A percentile compares a stretch with the other conserved stretches of the same genome.
These are phyloP conservation scores for Arachis monticola DNA, from an alignment of 331 rosid species.

Conservation along the genomic window DNA sequence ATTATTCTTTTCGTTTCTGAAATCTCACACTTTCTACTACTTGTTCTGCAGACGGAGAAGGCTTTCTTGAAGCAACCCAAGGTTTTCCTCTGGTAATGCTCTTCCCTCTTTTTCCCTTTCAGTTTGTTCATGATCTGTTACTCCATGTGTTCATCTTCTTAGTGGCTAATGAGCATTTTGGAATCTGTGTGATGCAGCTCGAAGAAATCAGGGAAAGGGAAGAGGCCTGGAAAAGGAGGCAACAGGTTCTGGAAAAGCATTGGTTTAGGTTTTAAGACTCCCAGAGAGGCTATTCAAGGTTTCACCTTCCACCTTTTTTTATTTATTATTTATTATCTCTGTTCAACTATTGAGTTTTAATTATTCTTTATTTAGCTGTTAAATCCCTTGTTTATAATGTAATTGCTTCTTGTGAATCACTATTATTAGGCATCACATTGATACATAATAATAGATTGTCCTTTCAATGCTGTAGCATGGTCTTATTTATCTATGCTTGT, in stretches of 20 bases:
- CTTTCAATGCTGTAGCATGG: neutral
- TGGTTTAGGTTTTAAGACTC: constrained; percentile 33
- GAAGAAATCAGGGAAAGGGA: constrained; percentile 14
- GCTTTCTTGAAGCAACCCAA: constrained; percentile 37
- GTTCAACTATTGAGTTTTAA: neutral
- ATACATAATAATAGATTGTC: neutral
- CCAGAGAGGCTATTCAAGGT: constrained; percentile 31
- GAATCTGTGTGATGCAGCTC: neutral
- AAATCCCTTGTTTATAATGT: neutral
- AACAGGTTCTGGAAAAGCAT: constrained; percentile 21
- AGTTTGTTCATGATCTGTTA: neutral
- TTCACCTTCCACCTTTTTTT: neutral
- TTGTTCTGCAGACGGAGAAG: constrained; percentile 29
- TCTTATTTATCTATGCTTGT: neutral
- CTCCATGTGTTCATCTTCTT: no score
- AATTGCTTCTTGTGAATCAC: neutral
- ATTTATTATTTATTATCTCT: no score
- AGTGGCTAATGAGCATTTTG: neutral
- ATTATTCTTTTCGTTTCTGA: neutral
- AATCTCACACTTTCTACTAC: neutral
- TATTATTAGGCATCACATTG: neutral
- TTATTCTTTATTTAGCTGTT: neutral
- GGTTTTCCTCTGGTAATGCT: constrained; percentile 25
- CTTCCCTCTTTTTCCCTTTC: neutral
- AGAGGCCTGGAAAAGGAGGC: constrained; percentile 32